phyloP scores from a whole-genome alignment of 352 stramenopile genomes.

The Pythium apleroticum region DNA sequence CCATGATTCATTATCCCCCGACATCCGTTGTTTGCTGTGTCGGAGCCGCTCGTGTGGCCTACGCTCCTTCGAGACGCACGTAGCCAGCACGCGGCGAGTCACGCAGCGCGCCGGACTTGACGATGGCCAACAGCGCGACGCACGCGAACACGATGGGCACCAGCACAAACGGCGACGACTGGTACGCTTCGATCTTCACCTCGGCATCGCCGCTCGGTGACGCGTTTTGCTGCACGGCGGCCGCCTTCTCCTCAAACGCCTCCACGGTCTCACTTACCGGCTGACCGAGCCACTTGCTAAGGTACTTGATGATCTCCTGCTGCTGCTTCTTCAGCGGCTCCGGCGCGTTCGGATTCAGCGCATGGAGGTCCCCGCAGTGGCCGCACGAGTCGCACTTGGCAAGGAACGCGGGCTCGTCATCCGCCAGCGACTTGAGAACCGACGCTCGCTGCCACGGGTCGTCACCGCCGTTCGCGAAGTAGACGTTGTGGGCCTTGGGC shows the following conservation, averaged over 20 bases:
- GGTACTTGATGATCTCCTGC: constrained; percentile 58
- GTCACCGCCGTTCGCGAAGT: constrained; percentile 82
- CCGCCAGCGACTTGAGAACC: constrained; percentile 52
- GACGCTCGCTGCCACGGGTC: constrained; percentile 86
- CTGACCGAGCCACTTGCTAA: constrained; percentile 54
- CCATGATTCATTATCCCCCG: not conserved
- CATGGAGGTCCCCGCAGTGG: constrained; percentile 74
- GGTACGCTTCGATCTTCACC: constrained; percentile 25
- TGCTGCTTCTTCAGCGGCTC: constrained; percentile 70
- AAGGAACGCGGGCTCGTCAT: constrained; percentile 64
- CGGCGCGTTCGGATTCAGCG: constrained; percentile 41
- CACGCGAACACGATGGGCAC: constrained; percentile 62
- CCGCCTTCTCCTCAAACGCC: not conserved
- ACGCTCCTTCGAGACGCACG: constrained; percentile 32
- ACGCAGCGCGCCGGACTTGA: constrained; percentile 57
- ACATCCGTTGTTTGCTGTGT: not conserved
- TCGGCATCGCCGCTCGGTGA: not conserved
- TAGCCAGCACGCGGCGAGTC: constrained; percentile 45
- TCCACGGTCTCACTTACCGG: not conserved
- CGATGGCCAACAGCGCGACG: constrained; percentile 44
- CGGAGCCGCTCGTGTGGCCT: no score
- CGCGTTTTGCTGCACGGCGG: not conserved
- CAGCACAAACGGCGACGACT: constrained; percentile 66
- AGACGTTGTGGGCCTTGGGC: constrained; percentile 74
- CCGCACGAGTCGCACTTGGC: constrained; percentile 80